Base-by-base conservation (phyloP, 768 basidiomycete genomes). In the Lentinula boryana region DNA sequence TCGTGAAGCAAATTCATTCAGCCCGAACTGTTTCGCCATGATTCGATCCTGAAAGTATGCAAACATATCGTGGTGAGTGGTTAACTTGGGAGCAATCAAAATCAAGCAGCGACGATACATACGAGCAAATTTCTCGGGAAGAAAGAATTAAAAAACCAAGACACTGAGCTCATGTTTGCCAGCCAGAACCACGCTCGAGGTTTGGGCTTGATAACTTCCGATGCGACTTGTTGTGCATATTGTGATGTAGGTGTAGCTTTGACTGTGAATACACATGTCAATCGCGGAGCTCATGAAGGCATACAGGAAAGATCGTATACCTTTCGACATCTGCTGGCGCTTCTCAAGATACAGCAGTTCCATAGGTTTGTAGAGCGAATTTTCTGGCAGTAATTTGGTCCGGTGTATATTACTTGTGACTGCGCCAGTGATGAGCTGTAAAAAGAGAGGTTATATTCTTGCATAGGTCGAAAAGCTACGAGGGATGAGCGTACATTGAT, bases 141-240 rank as follows among this genome's bases (percentile, higher is more conserved):
- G 27, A 69, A 69, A 0, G 63, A 63, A 48, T 61, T 62, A 48
- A 66, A 33, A n/a, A 69, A 44, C 68, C 68, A 69, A 38, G 61
- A 59, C 23, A 58, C 12, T 33, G 54, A 60, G 0, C 65, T 60
- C 27, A 52, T 58, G 18, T 56, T 61, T 23, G 66, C 68, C 2
- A 51, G 52, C 68, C 68, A 69, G 53, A 63, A 61, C 66, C 65
- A 69, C 3, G 62, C 57, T 38, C 56, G 60, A 23, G 62, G 55
- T 23, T 32, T 50, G n/a, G 36, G 60, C 27, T 56, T 60, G 31
- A 69, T 62, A n/a, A 56, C 59, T 43, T 67, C 63, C 5, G 59
- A 54, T n/a, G 64, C 66, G n/a, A 69, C 64, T 16, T 50, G 27
- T 13, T 55, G 51, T 2, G 66, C 68, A 55, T 66, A 66, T 15